These are phyloP conservation scores for Talaromyces islandicus DNA, from an alignment of 2,329 filamentous ascomycete species.

Conservation along the genomic window DNA sequence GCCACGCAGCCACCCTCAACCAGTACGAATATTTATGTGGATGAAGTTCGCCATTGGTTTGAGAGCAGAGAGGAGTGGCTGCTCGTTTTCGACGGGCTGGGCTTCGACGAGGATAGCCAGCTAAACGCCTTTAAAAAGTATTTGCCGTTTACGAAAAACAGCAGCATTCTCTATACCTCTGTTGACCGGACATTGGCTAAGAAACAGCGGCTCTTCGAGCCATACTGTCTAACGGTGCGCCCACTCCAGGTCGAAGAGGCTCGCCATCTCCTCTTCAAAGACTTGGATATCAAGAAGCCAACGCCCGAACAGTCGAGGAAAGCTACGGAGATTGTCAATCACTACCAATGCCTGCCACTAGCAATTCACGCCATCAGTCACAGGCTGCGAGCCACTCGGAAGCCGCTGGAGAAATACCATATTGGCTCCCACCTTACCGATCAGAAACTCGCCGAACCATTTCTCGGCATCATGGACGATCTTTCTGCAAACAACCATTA, in stretches of 20 bases:
- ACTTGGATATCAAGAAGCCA: constrained; percentile 55
- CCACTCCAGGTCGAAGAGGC: constrained; percentile 53
- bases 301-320: constrained; percentile 50
- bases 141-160: constrained; percentile 58
- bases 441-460: constrained; percentile 47
- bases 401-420: constrained; percentile 55
- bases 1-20: constrained; percentile 30
- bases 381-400: constrained; percentile 54
- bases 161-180: constrained; percentile 63
- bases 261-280: constrained; percentile 55
- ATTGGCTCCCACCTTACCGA: constrained; percentile 52
- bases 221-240: constrained; percentile 53
- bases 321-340: constrained; percentile 56
- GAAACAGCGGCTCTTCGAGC: constrained; percentile 55
- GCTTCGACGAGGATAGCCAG: constrained; percentile 52
- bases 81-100: constrained; percentile 61
- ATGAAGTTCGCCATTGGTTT: constrained; percentile 57
- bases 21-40: constrained; percentile 47
- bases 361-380: constrained; percentile 63
- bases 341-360: constrained; percentile 60
- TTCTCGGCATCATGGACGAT: constrained; percentile 44
- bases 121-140: constrained; percentile 49
- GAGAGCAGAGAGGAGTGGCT: constrained; percentile 59
- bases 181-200: constrained; percentile 53
- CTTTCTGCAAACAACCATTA: constrained; percentile 33